These are phyloP conservation scores for Penicillium turbatum DNA, from an alignment of 495 filamentous ascomycete species.

Conservation along the genomic window DNA sequence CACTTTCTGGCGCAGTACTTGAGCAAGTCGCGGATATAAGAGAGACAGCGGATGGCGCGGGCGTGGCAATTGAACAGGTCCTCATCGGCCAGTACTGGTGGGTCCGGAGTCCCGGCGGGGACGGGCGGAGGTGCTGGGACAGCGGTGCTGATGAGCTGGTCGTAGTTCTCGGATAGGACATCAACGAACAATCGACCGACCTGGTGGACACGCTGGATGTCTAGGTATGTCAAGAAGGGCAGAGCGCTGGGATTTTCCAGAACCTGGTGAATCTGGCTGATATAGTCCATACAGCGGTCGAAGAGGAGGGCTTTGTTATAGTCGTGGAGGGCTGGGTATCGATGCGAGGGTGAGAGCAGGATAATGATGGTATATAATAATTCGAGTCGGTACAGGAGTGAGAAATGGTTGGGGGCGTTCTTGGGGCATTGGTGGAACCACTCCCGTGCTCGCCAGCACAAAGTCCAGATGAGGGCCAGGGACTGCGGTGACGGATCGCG, in stretches of 20 bases:
- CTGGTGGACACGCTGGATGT: slow-evolving; percentile 40
- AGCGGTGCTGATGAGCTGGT: slow-evolving; percentile 31
- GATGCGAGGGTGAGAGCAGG: slow-evolving; percentile 68
- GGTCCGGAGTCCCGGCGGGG: slow-evolving; percentile 33
- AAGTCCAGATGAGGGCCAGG: slow-evolving; percentile 55
- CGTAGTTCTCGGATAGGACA: slow-evolving; percentile 31
- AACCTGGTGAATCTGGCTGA: slow-evolving; percentile 39
- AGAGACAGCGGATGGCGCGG: slow-evolving; percentile 35
- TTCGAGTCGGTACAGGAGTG: slow-evolving; percentile 73
- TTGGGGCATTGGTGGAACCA: slow-evolving; percentile 63
- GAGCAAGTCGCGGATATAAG: slow-evolving; percentile 32
- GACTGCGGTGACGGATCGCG: slow-evolving; percentile 58
- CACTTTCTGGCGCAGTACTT: slow-evolving; percentile 34
- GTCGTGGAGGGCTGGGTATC: slow-evolving; percentile 57
- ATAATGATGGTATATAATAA: slow-evolving; percentile 80
- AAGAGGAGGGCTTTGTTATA: slow-evolving; percentile 75
- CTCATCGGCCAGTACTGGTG: slow-evolving; percentile 34
- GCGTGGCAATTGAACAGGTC: slow-evolving; percentile 36
- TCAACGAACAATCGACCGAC: slow-evolving; percentile 31
- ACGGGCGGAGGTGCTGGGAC: slow-evolving; percentile 32
- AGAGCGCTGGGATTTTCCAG: slow-evolving; percentile 30
- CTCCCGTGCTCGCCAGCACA: slow-evolving; percentile 58
- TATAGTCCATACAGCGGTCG: slow-evolving; percentile 72
- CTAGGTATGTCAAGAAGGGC: slow-evolving; percentile 35
- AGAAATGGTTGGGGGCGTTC: slow-evolving; percentile 52